Evolutionary conservation across 345 rosid species (phyloP).

Genomic region (Moricandia arvensis): DNA sequence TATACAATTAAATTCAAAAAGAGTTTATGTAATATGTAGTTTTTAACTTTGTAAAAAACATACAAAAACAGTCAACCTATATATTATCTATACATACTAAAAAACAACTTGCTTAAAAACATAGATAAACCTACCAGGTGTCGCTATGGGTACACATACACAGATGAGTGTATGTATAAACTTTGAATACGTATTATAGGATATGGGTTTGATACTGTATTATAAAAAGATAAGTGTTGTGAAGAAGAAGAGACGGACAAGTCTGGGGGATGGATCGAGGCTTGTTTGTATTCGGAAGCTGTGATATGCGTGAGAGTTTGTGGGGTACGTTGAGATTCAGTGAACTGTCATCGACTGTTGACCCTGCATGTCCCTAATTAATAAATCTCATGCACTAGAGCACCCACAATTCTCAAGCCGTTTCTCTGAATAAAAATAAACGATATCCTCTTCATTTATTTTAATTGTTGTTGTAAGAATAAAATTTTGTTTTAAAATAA

Average conservation of each 20-base stretch:
- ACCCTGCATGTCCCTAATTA: conserved; percentile 22
- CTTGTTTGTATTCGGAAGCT: conserved; percentile 31
- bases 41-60: background rate
- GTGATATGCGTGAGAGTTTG: conserved; percentile 15
- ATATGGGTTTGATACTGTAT: background rate
- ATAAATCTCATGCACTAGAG: background rate
- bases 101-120: background rate
- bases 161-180: background rate
- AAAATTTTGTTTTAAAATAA: too few species aligned
- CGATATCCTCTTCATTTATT: too few species aligned
- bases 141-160: conserved; percentile 7
- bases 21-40: too few species aligned
- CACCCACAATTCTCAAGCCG: too few species aligned
- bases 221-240: conserved; percentile 8
- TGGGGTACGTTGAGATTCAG: conserved; percentile 32
- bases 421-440: too few species aligned
- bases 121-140: background rate
- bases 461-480: too few species aligned
- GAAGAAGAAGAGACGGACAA: conserved; percentile 22
- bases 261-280: conserved; percentile 28
- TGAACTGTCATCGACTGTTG: conserved; percentile 25
- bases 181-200: background rate
- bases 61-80: background rate
- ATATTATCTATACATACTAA: background rate
- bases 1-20: background rate